Base-by-base conservation (phyloP, 1,139 yeast species). In the Pichia sp. region DNA sequence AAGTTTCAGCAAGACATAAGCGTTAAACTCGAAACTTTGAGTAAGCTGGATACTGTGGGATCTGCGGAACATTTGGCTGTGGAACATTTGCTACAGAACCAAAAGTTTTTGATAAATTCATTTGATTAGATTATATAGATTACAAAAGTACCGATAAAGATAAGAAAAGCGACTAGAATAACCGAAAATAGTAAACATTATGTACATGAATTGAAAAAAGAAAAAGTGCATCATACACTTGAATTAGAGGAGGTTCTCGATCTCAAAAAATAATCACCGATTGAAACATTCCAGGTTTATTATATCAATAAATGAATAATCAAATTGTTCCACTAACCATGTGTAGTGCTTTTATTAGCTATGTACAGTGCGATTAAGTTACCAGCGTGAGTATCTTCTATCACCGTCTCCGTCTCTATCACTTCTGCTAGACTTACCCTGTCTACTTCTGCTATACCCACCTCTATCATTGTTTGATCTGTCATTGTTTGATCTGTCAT, bases 391-490 rank as follows among this genome's bases (percentile, higher is more conserved):
- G 17, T 31, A n/a, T 33, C 52, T 48, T 38, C 52, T 49, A 8
- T 30, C 51, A 29, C 43, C 20, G 16, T 47, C 38, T 49, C 55
- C 53, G 17, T 50, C 40, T 42, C 55, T 52, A 29, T 43, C 48
- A 5, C 31, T 43, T 31, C 51, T 41, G 30, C 41, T 46, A 38
- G 17, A 27, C 30, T 52, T 41, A 20, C 34, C 44, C 27, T 49
- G 52, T 43, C 49, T 57, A 48, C 52, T 42, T 52, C 62, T 56
- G 50, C 58, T 50, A 54, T 54, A 30, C 24, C 51, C 29, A 16
- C 34, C 38, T 24, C 53, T 47, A 17, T 49, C 20, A 16, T 46
- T 17, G 20, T 46, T 45, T 20, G 51, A 46, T 53, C 58, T 48
- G 43, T 30, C 46, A 46, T 17, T 17, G 24, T 43, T 46, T 24